phyloP scores from a whole-genome alignment of 257 asterid species.

The Plantago major region DNA sequence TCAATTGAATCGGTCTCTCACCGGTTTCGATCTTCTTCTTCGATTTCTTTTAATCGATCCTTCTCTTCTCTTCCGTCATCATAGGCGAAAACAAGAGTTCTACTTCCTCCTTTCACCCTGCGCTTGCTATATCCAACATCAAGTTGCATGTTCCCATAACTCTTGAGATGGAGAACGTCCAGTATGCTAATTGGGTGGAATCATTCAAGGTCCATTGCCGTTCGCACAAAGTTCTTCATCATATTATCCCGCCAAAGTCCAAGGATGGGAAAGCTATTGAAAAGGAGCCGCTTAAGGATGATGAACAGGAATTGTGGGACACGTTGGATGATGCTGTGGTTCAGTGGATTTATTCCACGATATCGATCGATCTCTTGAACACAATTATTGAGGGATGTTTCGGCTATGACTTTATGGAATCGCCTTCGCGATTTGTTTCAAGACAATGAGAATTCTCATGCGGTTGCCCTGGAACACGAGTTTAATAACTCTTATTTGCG shows the following conservation, averaged over 20 bases:
- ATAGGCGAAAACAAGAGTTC: too few species aligned
- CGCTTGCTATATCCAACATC: background rate
- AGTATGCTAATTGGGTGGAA: background rate
- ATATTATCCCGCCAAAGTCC: background rate
- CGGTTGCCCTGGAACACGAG: slow-evolving; percentile 1
- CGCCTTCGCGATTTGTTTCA: background rate
- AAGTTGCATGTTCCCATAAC: too few species aligned
- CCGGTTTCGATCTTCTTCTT: too few species aligned
- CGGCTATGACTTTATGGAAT: background rate
- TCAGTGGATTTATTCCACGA: background rate
- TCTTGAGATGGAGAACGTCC: slow-evolving; percentile 4
- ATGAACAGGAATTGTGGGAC: background rate
- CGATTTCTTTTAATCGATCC: too few species aligned
- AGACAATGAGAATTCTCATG: slow-evolving; percentile 1
- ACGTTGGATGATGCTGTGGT: background rate
- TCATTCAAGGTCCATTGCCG: background rate
- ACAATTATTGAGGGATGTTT: background rate
- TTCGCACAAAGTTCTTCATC: background rate
- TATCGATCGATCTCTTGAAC: background rate
- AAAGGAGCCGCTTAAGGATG: background rate
- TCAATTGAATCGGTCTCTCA: too few species aligned
- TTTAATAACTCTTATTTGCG: background rate
- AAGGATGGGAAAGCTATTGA: background rate
- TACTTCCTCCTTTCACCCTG: background rate
- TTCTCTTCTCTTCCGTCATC: too few species aligned